Base-by-base conservation (phyloP, 2,329 filamentous ascomycete genomes). In the Penicillium italicum region DNA sequence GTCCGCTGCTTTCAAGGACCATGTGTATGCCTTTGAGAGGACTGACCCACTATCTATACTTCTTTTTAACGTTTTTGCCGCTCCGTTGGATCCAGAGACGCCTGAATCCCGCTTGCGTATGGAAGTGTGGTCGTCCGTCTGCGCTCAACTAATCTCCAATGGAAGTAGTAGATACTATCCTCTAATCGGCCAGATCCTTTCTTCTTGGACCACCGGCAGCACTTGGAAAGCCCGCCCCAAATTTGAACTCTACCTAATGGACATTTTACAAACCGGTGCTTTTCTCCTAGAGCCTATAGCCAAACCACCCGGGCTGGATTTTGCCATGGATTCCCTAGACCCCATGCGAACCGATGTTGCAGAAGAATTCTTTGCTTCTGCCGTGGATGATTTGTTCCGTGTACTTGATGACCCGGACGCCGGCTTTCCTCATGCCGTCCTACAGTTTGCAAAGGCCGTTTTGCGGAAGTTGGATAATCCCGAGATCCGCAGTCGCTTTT, bases 211-310 rank as follows among this genome's bases (percentile, higher is more conserved):
- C 49, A 82, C 85, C 53, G 89, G 92, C 82, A 86, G 90, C 59
- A 87, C 92, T 72, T 97, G 93, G 92, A 89, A 90, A 38, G 91
- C 91, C 55, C 91, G 88, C 66, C 85, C 87, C 63, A 94, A 91
- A 61, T 86, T 99, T 80, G 92, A 97, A 75, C 89, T 91, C 75
- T 97, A 93, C 72, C 83, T 99, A 12, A 94, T 96, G 89, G 90
- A 94, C 70, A 90, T 95, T 57, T 83, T 99, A 31, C 90, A 96
- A 74, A 89, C 95, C 66, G 94, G 94, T 62, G 88, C 91, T 37
- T 97, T 97, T 69, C 80, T 97, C 55, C 80, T 97, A 64, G 91
- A 96, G 68, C 87, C 89, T 68, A 86, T 90, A 66, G 89, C 92
- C 72, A 88, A 91, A 68, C 88, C 90, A 65, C 86, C 57, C 80